Evolutionary conservation across 2,329 filamentous ascomycete genomes (phyloP), one percentile per base, ranked within the genome.

Genomic region (Curvularia hawaiiensis): DNA sequence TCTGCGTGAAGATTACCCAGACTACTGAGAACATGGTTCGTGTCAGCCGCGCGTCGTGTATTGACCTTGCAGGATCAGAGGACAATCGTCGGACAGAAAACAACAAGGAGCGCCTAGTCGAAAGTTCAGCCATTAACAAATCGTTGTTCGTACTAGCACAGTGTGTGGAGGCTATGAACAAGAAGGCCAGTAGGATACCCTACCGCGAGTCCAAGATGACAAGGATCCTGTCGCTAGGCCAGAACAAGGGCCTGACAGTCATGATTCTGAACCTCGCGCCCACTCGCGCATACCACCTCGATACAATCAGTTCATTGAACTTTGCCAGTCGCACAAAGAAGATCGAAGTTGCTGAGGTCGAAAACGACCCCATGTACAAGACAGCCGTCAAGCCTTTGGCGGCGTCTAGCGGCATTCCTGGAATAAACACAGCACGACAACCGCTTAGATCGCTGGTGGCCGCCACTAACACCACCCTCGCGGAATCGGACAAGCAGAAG

Each of bases 171-270:
- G 94, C 94, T 54, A 98, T 98, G 72, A 90, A 90, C 70, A 87
- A 86, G 73, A 88, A 88, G 69, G 85, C 88, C 59, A 75, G 78
- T 67, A 86, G 94, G 33, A 94, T 98, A 69, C 94, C 95, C 0
- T 98, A 96, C 75, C 85, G 94, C 55, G 94, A 97, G 74, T 95
- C 90, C 52, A 97, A 98, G 81, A 97, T 98, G 94, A 98, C 95
- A 0, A 86, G 94, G 46, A 97, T 98, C 54, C 79, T 98, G 26
- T 94, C 90, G 0, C 79, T 98, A 9, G 94, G 94, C 3, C 94
- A 97, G 79, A 97, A 98, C 79, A 92, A 96, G 63, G 94, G 95
- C 50, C 87, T 97, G 65, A 97, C 93, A 0, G 85, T 98, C 71
- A 98, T 98, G 95, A 95, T 98, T 57, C 82, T 98, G 38, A 98